These are phyloP conservation scores for Talaromyces sp. DNA, from an alignment of 2,329 filamentous ascomycete genomes.

Conservation along the genomic window DNA sequence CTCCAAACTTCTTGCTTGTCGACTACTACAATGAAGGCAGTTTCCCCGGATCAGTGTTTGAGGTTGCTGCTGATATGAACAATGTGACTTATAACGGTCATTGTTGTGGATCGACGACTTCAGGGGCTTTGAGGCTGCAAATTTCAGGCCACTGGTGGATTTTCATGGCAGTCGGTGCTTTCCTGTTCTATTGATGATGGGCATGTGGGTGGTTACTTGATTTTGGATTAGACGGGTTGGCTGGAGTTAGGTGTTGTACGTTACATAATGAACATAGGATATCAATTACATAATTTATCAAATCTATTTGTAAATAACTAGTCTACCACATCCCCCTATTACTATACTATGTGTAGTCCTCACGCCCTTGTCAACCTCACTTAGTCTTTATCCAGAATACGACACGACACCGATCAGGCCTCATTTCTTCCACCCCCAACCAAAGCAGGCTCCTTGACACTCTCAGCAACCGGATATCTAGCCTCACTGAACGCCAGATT, in stretches of 20 bases:
- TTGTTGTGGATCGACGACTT: slow-evolving; percentile 40
- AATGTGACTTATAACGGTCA: slow-evolving; percentile 63
- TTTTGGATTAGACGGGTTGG: neutral
- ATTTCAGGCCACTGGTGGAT: neutral
- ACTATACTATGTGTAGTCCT: too few relatives aligned
- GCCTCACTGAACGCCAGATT: slow-evolving; percentile 47
- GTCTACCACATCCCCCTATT: neutral
- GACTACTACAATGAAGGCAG: slow-evolving; percentile 77
- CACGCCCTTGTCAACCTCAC: too few relatives aligned
- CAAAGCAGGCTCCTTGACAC: neutral
- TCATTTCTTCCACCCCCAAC: neutral
- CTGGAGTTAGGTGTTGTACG: neutral
- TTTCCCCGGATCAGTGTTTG: slow-evolving; percentile 70
- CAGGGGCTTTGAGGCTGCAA: slow-evolving; percentile 13
- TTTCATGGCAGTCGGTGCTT: neutral
- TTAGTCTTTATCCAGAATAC: neutral
- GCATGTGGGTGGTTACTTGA: neutral
- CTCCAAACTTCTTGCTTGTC: slow-evolving; percentile 76
- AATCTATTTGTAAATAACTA: neutral
- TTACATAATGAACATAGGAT: neutral
- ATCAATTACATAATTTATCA: neutral
- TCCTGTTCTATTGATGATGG: neutral
- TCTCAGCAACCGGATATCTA: neutral
- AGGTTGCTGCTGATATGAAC: slow-evolving; percentile 67
- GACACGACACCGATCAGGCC: neutral